A percentile compares a stretch with the other conserved stretches of the same genome.
Conservation (phyloP, 495 filamentous ascomycete genomes). For the Podospora anserina region DNA sequence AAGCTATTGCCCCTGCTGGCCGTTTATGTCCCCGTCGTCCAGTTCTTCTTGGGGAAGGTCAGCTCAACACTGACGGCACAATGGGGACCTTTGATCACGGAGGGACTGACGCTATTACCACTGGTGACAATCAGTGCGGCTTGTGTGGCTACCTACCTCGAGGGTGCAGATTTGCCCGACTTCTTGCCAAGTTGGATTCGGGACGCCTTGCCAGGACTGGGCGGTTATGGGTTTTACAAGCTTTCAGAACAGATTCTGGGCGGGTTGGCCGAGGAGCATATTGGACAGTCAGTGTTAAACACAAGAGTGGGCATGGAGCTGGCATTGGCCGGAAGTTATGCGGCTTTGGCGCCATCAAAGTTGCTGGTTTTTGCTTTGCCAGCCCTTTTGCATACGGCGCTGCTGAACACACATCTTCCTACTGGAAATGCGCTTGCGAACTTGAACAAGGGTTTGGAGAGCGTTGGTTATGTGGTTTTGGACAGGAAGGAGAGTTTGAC, state of each 20-base stretch:
- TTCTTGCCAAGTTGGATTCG: slow-evolving; percentile 51
- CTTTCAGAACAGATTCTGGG: slow-evolving; percentile 52
- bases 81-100: slow-evolving; percentile 71
- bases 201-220: slow-evolving; percentile 58
- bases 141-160: slow-evolving; percentile 60
- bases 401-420: slow-evolving; percentile 69
- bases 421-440: slow-evolving; percentile 48
- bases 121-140: slow-evolving; percentile 65
- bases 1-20: slow-evolving; percentile 77
- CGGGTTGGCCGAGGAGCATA: slow-evolving; percentile 48
- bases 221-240: slow-evolving; percentile 63
- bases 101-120: slow-evolving; percentile 67
- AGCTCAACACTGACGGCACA: slow-evolving; percentile 63
- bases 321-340: slow-evolving; percentile 59
- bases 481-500: slow-evolving; percentile 80
- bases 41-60: slow-evolving; percentile 62
- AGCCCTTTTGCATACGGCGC: slow-evolving; percentile 63
- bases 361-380: slow-evolving; percentile 62
- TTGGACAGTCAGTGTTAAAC: slow-evolving; percentile 61
- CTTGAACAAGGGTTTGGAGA: slow-evolving; percentile 61
- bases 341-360: slow-evolving; percentile 63
- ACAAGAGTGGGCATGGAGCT: slow-evolving; percentile 70
- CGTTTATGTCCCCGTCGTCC: slow-evolving; percentile 66
- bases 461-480: slow-evolving; percentile 59
- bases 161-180: slow-evolving; percentile 53